Conservation (phyloP, 2,329 filamentous ascomycete genomes). For the Venturia aucupariae region DNA sequence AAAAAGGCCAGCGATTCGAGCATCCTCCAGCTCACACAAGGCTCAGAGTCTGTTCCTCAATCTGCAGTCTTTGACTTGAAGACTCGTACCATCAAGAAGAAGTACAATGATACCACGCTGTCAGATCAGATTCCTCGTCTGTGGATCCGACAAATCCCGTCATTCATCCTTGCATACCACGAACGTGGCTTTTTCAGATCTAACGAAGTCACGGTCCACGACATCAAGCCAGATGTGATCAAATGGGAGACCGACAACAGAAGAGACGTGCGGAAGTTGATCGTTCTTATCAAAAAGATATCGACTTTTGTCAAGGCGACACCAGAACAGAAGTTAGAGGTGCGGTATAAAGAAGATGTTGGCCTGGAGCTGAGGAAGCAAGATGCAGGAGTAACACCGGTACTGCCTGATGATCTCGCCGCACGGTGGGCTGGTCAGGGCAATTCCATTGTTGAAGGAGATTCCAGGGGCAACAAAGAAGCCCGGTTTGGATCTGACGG, state of each 20-base stretch:
- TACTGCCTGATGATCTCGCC: conserved; percentile 22
- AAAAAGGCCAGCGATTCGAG: neutral
- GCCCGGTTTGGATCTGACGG: neutral
- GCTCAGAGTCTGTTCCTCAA: conserved; percentile 29
- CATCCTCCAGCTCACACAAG: conserved; percentile 20
- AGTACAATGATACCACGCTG: conserved; percentile 27
- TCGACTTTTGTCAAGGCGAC: conserved; percentile 20
- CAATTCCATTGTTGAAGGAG: neutral
- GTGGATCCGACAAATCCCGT: conserved; percentile 43
- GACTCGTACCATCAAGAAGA: conserved; percentile 28
- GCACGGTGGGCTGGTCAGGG: conserved; percentile 12
- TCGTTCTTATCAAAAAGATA: conserved; percentile 25
- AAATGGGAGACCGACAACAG: conserved; percentile 36
- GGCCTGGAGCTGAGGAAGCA: conserved; percentile 29
- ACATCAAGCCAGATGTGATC: conserved; percentile 29
- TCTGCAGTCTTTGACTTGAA: conserved; percentile 44
- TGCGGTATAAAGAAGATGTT: conserved; percentile 24
- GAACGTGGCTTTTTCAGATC: conserved; percentile 33
- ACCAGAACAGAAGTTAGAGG: conserved; percentile 24
- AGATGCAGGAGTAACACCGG: conserved; percentile 16
- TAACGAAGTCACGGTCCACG: conserved; percentile 29
- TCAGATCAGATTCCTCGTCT: conserved; percentile 35
- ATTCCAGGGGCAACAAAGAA: neutral
- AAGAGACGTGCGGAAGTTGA: conserved; percentile 22
- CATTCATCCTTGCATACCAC: conserved; percentile 45